These are phyloP conservation scores for Dendrobium nobile DNA, from an alignment of 106 monocot genomes.

Conservation along the genomic window DNA sequence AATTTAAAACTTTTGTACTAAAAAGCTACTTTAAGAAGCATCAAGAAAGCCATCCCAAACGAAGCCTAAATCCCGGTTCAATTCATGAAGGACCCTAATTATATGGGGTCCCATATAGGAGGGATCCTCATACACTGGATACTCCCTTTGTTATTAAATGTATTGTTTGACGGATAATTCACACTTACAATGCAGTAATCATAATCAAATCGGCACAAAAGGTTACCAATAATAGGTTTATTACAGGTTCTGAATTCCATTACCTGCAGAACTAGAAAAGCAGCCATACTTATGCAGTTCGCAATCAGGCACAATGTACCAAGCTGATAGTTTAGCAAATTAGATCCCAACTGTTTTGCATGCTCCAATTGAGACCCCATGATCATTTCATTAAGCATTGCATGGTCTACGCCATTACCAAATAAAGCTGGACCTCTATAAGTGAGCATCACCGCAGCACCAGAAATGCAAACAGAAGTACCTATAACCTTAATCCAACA, in stretches of 20 bases:
- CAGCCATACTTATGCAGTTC: slow-evolving; percentile 84
- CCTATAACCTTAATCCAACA: slow-evolving; percentile 58
- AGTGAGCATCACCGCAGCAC: slow-evolving; percentile 66
- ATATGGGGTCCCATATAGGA: too few relatives aligned
- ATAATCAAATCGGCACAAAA: not conserved
- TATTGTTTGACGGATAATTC: not conserved
- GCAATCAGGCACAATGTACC: slow-evolving; percentile 72
- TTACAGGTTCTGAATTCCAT: not conserved
- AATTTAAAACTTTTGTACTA: too few relatives aligned
- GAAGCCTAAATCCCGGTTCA: not conserved
- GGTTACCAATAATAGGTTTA: not conserved
- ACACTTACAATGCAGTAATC: not conserved
- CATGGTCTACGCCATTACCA: slow-evolving; percentile 15
- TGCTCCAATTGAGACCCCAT: not conserved
- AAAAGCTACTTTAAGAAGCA: too few relatives aligned
- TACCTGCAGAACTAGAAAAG: slow-evolving; percentile 87
- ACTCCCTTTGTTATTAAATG: not conserved
- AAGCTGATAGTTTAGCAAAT: slow-evolving; percentile 21
- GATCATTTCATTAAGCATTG: not conserved
- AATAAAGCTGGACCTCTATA: slow-evolving; percentile 67
- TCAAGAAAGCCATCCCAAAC: too few relatives aligned
- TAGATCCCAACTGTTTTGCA: not conserved
- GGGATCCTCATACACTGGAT: not conserved
- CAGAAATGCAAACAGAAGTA: slow-evolving; percentile 53
- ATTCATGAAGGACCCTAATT: not conserved